Conservation (phyloP, 139 green algal species). For the Asterochloris erici region DNA sequence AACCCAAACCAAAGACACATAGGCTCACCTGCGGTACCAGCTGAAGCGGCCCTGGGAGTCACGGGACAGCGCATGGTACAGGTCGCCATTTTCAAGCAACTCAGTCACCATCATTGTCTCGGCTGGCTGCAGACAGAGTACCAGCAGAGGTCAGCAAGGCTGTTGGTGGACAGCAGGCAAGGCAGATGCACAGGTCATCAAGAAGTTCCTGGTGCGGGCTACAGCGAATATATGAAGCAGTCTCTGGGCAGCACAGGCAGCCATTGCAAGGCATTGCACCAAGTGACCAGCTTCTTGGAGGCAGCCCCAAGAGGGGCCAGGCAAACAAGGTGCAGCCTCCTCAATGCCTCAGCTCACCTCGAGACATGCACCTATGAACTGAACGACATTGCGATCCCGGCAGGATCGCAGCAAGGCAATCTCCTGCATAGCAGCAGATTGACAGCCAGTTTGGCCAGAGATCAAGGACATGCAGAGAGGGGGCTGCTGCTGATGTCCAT, state of each 20-base stretch:
- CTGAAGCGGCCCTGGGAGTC: conserved; percentile 13
- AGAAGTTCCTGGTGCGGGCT: too few species aligned
- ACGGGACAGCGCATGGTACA: conserved; percentile 23
- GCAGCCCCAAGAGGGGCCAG: too few species aligned
- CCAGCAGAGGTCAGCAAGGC: not conserved
- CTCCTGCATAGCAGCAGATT: conserved; percentile 20
- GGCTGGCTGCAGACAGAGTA: not conserved
- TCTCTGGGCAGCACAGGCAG: too few species aligned
- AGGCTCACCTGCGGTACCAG: conserved; percentile 10
- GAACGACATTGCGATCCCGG: conserved; percentile 51
- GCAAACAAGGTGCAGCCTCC: not conserved
- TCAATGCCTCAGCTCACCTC: not conserved
- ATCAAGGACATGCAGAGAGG: not conserved
- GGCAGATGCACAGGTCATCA: too few species aligned
- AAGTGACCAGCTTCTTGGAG: too few species aligned
- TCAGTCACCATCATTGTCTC: conserved; percentile 41
- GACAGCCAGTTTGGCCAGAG: not conserved
- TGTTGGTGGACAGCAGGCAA: conserved; percentile 6
- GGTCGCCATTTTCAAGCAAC: conserved; percentile 44
- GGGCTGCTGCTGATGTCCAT: conserved; percentile 2
- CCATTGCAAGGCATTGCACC: too few species aligned
- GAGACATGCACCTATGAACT: conserved; percentile 25
- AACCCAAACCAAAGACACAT: too few species aligned
- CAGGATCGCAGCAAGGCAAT: conserved; percentile 42
- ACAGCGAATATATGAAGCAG: too few species aligned